phyloP scores from a whole-genome alignment of 306 rosid genomes.

The Mucuna pruriens region DNA sequence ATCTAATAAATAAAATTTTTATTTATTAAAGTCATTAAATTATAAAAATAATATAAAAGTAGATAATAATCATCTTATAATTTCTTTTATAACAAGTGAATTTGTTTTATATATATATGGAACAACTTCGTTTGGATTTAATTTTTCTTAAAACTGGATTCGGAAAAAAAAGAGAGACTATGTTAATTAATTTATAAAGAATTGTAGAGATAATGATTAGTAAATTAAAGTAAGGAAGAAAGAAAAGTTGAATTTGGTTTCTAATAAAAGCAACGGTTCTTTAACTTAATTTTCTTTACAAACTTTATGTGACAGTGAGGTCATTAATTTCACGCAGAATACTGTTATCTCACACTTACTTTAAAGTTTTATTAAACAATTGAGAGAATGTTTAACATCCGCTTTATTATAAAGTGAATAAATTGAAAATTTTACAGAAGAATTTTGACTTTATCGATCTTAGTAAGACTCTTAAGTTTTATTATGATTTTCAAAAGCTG shows the following conservation, averaged over 20 bases:
- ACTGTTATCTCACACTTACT: neutral
- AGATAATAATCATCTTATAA: too few species aligned
- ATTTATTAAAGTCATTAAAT: too few species aligned
- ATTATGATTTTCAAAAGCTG: neutral
- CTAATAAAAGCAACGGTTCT: neutral
- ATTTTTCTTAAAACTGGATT: too few species aligned
- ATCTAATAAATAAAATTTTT: too few species aligned
- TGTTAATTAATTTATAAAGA: neutral
- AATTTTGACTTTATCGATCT: neutral
- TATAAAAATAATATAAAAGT: too few species aligned
- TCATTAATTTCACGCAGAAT: neutral
- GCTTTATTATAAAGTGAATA: neutral
- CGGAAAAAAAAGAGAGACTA: neutral
- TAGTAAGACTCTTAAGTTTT: neutral
- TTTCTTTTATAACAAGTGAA: too few species aligned
- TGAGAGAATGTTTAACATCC: neutral
- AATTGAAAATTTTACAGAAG: neutral
- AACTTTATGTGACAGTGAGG: neutral
- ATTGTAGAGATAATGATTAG: neutral
- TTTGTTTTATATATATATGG: too few species aligned
- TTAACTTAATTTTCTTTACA: neutral
- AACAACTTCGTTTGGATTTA: too few species aligned
- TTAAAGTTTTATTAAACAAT: neutral
- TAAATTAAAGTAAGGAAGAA: neutral
- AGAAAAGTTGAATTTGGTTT: neutral